A percentile compares a stretch with the other conserved stretches of the same genome.
phyloP scores from a whole-genome alignment of 805 yeast genomes.

The Cyberlindnera saturnus region DNA sequence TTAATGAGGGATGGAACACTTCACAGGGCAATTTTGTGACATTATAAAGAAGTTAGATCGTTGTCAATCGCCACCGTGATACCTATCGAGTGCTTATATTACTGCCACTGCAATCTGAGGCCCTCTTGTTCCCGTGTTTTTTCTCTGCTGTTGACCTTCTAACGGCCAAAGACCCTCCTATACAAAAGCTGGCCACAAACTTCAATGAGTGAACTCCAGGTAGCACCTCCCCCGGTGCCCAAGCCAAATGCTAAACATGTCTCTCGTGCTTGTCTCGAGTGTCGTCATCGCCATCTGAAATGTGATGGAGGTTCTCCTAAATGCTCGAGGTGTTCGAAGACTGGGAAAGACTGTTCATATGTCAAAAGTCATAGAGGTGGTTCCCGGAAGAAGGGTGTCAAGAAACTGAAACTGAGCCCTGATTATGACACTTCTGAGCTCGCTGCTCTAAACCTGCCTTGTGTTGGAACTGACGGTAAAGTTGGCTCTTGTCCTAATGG shows the following conservation, averaged over 20 bases:
- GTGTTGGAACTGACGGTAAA: constrained; percentile 10
- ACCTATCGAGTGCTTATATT: too few relatives aligned
- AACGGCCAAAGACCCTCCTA: background rate
- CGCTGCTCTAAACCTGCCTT: constrained; percentile 12
- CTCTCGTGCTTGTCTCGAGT: constrained; percentile 44
- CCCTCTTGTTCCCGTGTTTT: too few relatives aligned
- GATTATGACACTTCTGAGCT: background rate
- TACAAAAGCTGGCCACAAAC: background rate
- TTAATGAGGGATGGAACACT: too few relatives aligned
- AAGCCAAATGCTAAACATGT: constrained; percentile 31
- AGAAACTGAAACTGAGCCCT: constrained; percentile 13
- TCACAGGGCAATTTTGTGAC: too few relatives aligned
- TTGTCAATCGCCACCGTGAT: too few relatives aligned
- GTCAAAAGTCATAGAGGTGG: constrained; percentile 52
- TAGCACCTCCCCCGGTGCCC: constrained; percentile 1
- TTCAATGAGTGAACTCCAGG: background rate
- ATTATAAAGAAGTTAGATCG: too few relatives aligned
- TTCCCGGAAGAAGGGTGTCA: constrained; percentile 43
- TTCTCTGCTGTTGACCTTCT: too few relatives aligned
- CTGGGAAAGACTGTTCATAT: constrained; percentile 34
- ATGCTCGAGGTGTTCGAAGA: constrained; percentile 36
- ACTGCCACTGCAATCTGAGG: too few relatives aligned
- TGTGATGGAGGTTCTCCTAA: constrained; percentile 44
- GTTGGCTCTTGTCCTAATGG: constrained; percentile 20
- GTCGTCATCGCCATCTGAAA: constrained; percentile 44